phyloP scores from a whole-genome alignment of 2,329 filamentous ascomycete genomes.

The Penicillium glabrum region DNA sequence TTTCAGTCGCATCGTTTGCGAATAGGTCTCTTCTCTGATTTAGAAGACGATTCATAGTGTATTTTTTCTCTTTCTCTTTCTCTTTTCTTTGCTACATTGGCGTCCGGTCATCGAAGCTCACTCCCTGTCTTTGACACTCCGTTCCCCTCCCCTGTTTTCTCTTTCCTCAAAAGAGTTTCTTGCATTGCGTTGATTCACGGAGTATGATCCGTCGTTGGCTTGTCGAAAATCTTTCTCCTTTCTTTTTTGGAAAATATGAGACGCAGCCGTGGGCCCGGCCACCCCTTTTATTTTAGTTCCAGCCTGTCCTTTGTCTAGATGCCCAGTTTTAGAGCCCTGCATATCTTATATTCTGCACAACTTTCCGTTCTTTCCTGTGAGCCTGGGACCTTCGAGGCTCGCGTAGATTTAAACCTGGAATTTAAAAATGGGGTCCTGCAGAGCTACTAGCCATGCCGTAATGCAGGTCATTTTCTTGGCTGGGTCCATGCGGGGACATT shows the following conservation, averaged over 20 bases:
- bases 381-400: background rate
- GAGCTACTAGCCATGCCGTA: background rate
- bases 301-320: constrained; percentile 20
- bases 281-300: background rate
- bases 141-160: constrained; percentile 10
- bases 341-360: constrained; percentile 16
- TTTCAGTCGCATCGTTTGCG: constrained; percentile 73
- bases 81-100: constrained; percentile 18
- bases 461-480: constrained; percentile 22
- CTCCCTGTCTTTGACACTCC: constrained; percentile 14
- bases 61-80: constrained; percentile 10
- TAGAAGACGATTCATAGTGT: constrained; percentile 59
- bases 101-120: constrained; percentile 14
- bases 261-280: constrained; percentile 9
- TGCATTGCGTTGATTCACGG: constrained; percentile 25
- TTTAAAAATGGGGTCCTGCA: constrained; percentile 1
- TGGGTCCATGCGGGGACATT: constrained; percentile 16
- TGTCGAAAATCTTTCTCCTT: constrained; percentile 11
- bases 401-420: background rate
- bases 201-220: constrained; percentile 17
- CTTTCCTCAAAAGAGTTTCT: constrained; percentile 16
- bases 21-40: constrained; percentile 70
- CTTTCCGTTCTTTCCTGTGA: background rate
- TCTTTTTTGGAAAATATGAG: constrained; percentile 23
- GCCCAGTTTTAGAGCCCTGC: constrained; percentile 17